Evolutionary conservation across 495 filamentous ascomycete genomes (phyloP).

Genomic region (Xylaria castorea): DNA sequence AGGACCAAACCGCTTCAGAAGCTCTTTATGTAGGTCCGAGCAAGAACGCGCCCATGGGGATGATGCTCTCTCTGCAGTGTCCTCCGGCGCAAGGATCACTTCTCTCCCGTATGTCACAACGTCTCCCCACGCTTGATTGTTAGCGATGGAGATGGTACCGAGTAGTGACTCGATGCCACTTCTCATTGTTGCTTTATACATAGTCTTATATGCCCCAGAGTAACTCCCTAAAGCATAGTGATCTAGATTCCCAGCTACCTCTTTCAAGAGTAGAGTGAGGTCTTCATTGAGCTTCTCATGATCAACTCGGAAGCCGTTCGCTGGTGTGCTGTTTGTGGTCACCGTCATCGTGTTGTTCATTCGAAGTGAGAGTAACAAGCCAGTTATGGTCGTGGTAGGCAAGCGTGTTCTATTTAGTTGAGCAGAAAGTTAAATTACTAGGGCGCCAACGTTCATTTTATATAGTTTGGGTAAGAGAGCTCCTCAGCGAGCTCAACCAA

Average conservation of each 20-base stretch:
- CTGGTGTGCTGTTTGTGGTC: neutral
- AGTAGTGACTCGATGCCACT: slow-evolving; percentile 1
- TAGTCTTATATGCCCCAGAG: slow-evolving; percentile 14
- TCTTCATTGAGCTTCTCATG: neutral
- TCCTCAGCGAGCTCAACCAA: neutral
- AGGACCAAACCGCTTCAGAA: slow-evolving; percentile 21
- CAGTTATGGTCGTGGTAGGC: neutral
- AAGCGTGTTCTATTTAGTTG: no score
- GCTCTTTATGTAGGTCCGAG: slow-evolving; percentile 21
- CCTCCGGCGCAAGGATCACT: slow-evolving; percentile 15
- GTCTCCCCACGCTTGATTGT: slow-evolving; percentile 12
- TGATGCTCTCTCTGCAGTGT: slow-evolving; percentile 8
- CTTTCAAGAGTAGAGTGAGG: neutral
- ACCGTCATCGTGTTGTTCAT: neutral
- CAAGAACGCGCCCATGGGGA: slow-evolving; percentile 16
- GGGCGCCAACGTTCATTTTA: neutral
- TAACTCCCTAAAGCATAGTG: slow-evolving; percentile 17
- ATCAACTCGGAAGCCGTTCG: neutral
- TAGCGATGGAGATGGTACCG: slow-evolving; percentile 7
- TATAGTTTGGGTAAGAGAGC: neutral
- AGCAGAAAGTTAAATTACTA: neutral
- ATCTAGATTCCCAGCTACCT: neutral
- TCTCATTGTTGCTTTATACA: slow-evolving; percentile 23
- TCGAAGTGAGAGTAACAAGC: neutral
- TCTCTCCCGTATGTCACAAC: slow-evolving; percentile 21